Evolutionary conservation across 768 basidiomycete genomes (phyloP).

Genomic region (Arthromyces matolae): DNA sequence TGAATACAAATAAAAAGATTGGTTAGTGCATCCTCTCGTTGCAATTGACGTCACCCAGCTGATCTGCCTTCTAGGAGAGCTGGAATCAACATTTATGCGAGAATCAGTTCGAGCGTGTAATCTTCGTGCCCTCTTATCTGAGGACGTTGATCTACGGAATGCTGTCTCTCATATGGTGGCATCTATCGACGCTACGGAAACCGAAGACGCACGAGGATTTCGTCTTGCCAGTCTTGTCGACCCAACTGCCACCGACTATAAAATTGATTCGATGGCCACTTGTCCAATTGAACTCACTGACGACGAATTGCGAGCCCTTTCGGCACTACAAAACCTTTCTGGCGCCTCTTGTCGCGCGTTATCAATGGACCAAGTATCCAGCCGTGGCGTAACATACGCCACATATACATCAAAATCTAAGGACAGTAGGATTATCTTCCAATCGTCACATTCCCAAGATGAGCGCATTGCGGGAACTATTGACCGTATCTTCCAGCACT

Average conservation of each 20-base stretch:
- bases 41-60: too few species aligned
- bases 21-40: too few species aligned
- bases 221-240: not conserved
- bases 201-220: not conserved
- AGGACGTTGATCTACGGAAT: not conserved
- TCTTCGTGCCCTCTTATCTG: not conserved
- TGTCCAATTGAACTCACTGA: not conserved
- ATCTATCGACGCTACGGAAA: not conserved
- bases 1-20: slow-evolving; percentile 24
- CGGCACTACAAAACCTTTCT: not conserved
- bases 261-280: not conserved
- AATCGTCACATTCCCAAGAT: not conserved
- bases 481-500: slow-evolving; percentile 5
- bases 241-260: not conserved
- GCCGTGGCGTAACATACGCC: slow-evolving; percentile 10
- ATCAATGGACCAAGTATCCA: too few species aligned
- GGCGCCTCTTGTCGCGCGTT: too few species aligned
- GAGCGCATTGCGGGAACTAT: slow-evolving; percentile 1
- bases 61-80: not conserved
- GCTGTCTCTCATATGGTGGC: not conserved
- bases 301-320: not conserved
- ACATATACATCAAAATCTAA: slow-evolving; percentile 4
- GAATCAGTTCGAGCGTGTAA: not conserved
- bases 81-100: not conserved
- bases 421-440: slow-evolving; percentile 13